Conservation (phyloP, 768 basidiomycete genomes). For the Kwoniella botswanensis region DNA sequence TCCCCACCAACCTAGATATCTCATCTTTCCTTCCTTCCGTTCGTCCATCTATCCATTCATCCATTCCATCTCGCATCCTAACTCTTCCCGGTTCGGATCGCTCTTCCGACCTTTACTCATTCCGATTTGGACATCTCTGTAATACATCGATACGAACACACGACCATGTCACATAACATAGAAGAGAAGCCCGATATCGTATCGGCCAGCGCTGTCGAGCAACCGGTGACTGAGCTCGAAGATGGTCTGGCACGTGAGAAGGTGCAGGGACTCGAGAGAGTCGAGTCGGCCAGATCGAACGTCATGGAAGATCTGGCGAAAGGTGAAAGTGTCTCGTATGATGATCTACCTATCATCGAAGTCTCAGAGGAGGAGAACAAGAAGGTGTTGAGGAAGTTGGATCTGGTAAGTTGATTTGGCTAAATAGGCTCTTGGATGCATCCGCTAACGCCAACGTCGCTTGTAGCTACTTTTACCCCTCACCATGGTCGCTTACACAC, state of each 20-base stretch:
- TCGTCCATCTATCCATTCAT: no score
- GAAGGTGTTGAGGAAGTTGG: conserved; percentile 38
- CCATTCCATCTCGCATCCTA: background rate
- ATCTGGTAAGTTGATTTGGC: conserved; percentile 22
- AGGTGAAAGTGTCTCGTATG: conserved; percentile 26
- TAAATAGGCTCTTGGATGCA: no score
- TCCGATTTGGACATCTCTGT: no score
- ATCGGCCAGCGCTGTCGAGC: background rate
- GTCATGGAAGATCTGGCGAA: conserved; percentile 31
- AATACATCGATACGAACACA: no score
- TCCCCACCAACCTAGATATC: background rate
- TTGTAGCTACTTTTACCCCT: conserved; percentile 35
- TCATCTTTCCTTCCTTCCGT: background rate
- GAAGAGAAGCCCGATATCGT: conserved; percentile 8
- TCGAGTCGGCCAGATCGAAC: conserved; percentile 29
- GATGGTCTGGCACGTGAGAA: conserved; percentile 5
- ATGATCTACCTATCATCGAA: conserved; percentile 31
- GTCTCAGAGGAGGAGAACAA: conserved; percentile 27
- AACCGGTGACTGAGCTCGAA: background rate
- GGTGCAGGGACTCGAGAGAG: conserved; percentile 14
- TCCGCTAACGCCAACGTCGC: background rate
- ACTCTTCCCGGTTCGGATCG: no score
- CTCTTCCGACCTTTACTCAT: no score
- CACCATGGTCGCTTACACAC: conserved; percentile 39
- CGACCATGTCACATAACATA: conserved; percentile 5